These are phyloP conservation scores for Punica granatum DNA, from an alignment of 345 rosid species.

Conservation along the genomic window DNA sequence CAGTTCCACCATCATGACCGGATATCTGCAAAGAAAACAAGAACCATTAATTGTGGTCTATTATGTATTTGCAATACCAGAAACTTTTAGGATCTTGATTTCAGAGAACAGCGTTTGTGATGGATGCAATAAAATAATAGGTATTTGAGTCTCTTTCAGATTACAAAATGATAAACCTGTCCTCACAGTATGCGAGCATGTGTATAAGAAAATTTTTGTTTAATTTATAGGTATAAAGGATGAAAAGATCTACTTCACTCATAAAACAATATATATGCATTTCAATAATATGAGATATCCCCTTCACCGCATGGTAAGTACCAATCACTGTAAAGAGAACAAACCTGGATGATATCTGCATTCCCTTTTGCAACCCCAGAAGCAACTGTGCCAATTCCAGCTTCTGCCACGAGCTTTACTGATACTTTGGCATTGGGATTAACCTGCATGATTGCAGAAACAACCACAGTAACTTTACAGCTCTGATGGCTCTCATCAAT, in stretches of 20 bases:
- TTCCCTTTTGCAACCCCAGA: conserved; percentile 99
- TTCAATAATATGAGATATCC: background rate
- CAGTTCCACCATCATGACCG: conserved; percentile 99
- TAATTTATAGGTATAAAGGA: background rate
- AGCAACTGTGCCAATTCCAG: conserved; percentile 98
- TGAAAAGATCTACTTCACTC: background rate
- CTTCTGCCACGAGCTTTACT: conserved; percentile 97
- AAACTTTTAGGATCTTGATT: background rate
- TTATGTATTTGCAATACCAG: background rate
- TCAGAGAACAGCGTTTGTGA: background rate
- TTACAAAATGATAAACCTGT: background rate
- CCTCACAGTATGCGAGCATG: background rate
- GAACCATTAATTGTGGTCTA: background rate
- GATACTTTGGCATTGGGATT: conserved; percentile 97
- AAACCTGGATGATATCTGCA: conserved; percentile 94
- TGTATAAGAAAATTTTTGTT: background rate
- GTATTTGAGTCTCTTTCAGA: background rate
- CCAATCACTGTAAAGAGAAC: background rate
- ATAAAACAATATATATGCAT: background rate
- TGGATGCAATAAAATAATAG: background rate
- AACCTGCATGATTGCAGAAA: conserved; percentile 40
- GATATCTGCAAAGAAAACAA: conserved; percentile 57
- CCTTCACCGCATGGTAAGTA: background rate
- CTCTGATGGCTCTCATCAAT: background rate
- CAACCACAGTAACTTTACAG: conserved; percentile 4